A percentile compares a stretch with the other conserved stretches of the same genome.
These are phyloP conservation scores for Leishmania martiniquensis DNA, from an alignment of 208 protist species.

Conservation along the genomic window DNA sequence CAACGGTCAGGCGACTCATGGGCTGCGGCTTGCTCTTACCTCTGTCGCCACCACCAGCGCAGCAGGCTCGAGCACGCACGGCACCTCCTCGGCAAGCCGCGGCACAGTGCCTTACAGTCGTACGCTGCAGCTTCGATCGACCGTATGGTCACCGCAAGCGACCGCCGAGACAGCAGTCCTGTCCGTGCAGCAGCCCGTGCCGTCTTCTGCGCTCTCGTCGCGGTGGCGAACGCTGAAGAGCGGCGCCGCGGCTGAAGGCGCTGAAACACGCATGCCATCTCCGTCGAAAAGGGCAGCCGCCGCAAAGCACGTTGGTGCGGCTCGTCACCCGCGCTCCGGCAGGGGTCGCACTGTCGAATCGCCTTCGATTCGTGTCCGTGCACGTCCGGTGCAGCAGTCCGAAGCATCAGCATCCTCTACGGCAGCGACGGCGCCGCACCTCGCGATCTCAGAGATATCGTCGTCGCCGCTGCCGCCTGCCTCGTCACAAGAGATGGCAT, in stretches of 20 bases:
- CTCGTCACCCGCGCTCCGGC: not conserved
- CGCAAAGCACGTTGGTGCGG: not conserved
- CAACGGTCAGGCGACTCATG: not conserved
- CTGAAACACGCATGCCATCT: not conserved
- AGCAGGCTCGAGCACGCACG: not conserved
- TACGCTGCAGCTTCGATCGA: constrained; percentile 4
- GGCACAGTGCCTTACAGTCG: not conserved
- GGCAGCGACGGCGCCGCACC: not conserved
- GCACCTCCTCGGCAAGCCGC: not conserved
- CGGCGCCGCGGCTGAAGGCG: not conserved
- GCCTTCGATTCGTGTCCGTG: not conserved
- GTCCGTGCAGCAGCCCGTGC: not conserved
- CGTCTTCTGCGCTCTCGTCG: not conserved
- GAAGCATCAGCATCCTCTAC: not conserved
- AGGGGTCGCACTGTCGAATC: not conserved
- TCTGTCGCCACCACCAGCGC: not conserved
- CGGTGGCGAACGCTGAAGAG: not conserved
- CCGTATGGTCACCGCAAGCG: not conserved
- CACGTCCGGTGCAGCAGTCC: not conserved
- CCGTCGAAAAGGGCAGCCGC: not conserved
- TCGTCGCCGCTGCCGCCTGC: not conserved
- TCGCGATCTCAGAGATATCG: not conserved
- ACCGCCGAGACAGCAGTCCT: not conserved
- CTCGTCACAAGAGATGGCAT: not conserved
- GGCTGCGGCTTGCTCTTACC: constrained; percentile 3